phyloP scores from a whole-genome alignment of 2,329 filamentous ascomycete species.

The Onygenales sp. region DNA sequence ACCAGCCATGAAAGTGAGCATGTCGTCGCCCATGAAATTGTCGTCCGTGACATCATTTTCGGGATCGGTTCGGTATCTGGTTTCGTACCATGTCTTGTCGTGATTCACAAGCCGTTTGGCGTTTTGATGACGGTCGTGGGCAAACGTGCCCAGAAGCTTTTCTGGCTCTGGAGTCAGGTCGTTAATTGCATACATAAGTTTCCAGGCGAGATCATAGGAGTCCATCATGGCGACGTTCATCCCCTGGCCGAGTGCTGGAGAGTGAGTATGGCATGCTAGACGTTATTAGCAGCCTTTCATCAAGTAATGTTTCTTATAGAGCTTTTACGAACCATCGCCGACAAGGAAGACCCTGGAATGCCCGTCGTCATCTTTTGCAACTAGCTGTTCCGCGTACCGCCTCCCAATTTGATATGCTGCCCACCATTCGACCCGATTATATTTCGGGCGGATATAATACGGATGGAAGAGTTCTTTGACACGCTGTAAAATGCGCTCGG shows the following conservation, averaged over 20 bases:
- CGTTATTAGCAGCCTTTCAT: neutral
- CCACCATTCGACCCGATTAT: constrained; percentile 61
- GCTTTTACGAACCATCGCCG: constrained; percentile 44
- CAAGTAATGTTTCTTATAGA: neutral
- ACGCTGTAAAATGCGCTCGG: constrained; percentile 53
- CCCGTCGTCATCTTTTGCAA: constrained; percentile 55
- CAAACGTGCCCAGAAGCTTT: neutral
- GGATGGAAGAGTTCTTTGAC: constrained; percentile 58
- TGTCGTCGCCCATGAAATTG: neutral
- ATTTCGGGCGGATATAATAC: constrained; percentile 53
- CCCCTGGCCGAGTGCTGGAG: constrained; percentile 1
- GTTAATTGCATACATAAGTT: constrained; percentile 27
- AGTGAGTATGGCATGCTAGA: constrained; percentile 1
- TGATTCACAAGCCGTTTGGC: neutral
- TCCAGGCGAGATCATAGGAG: constrained; percentile 32
- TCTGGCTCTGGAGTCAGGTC: constrained; percentile 21
- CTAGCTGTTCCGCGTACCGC: constrained; percentile 41
- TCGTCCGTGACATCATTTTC: neutral
- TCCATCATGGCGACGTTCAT: constrained; percentile 4
- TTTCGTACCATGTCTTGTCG: neutral
- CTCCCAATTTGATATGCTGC: constrained; percentile 70
- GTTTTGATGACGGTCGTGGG: neutral
- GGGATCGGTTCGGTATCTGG: neutral
- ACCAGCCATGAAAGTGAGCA: neutral
- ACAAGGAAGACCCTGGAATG: constrained; percentile 63